Conservation (phyloP, 2,329 filamentous ascomycete species). For the Thielaviopsis euricoi region DNA sequence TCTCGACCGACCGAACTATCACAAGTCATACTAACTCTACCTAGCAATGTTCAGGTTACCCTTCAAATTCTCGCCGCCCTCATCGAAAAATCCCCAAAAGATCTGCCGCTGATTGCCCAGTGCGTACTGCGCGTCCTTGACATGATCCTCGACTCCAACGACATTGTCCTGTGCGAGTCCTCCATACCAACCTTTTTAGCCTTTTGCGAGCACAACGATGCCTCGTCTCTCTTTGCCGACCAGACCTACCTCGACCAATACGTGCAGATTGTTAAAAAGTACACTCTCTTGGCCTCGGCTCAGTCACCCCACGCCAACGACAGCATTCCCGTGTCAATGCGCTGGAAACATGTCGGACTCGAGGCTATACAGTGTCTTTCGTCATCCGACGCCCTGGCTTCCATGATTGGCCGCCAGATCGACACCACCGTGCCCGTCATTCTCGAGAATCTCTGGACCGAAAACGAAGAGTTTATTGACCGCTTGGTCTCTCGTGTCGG, state of each 20-base stretch:
- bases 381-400: constrained; percentile 60
- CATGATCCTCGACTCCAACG: constrained; percentile 66
- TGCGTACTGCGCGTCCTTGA: constrained; percentile 74
- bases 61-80: constrained; percentile 81
- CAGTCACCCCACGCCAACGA: constrained; percentile 33
- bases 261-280: constrained; percentile 62
- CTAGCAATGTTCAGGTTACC: constrained; percentile 82
- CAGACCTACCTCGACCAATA: constrained; percentile 70
- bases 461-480: constrained; percentile 52
- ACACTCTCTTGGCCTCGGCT: constrained; percentile 64
- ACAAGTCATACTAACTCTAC: background rate
- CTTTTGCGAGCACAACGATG: constrained; percentile 80
- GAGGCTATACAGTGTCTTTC: constrained; percentile 70
- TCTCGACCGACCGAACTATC: background rate
- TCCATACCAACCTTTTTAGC: constrained; percentile 73
- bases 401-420: constrained; percentile 60
- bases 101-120: constrained; percentile 73
- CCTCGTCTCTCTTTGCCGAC: constrained; percentile 69
- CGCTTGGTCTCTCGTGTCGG: constrained; percentile 51
- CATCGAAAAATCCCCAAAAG: constrained; percentile 82
- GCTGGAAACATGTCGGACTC: constrained; percentile 60
- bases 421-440: constrained; percentile 69
- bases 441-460: constrained; percentile 70
- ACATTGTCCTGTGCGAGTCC: constrained; percentile 86
- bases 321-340: constrained; percentile 58